Conservation (phyloP, 306 rosid species). For the Adenanthera pavonina region DNA sequence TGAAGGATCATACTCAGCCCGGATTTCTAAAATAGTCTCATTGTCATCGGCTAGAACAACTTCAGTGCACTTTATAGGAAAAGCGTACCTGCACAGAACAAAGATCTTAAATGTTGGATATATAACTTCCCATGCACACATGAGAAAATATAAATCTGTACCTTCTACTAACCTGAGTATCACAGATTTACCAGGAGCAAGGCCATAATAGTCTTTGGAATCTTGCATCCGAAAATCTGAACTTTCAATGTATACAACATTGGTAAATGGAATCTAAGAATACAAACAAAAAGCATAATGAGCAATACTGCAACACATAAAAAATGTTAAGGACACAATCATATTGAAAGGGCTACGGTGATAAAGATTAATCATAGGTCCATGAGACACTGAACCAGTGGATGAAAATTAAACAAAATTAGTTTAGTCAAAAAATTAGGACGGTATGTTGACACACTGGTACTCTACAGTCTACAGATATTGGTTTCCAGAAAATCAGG, state of each 20-base stretch:
- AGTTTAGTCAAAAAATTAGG: neutral
- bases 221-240: slow-evolving; percentile 92
- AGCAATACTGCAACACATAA: slow-evolving; percentile 9
- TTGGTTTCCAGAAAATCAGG: slow-evolving; percentile 32
- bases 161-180: slow-evolving; percentile 69
- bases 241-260: slow-evolving; percentile 77
- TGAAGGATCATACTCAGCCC: slow-evolving; percentile 84
- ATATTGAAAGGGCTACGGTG: neutral
- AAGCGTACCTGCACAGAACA: slow-evolving; percentile 72
- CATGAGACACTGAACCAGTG: neutral
- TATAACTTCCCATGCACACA: slow-evolving; percentile 24
- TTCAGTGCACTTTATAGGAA: slow-evolving; percentile 91
- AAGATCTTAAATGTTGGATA: slow-evolving; percentile 17
- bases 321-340: neutral
- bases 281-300: slow-evolving; percentile 23
- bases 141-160: slow-evolving; percentile 25
- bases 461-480: neutral
- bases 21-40: slow-evolving; percentile 83
- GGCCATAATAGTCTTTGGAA: slow-evolving; percentile 94
- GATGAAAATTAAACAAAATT: slow-evolving; percentile 9
- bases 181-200: slow-evolving; percentile 96
- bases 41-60: slow-evolving; percentile 84
- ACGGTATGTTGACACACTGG: neutral
- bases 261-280: slow-evolving; percentile 82
- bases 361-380: slow-evolving; percentile 6